Percentiles rank a stretch among this genome's conserved stretches.
Conservation (phyloP, 2,329 filamentous ascomycete genomes). For the Ophiosphaerella herpotricha region DNA sequence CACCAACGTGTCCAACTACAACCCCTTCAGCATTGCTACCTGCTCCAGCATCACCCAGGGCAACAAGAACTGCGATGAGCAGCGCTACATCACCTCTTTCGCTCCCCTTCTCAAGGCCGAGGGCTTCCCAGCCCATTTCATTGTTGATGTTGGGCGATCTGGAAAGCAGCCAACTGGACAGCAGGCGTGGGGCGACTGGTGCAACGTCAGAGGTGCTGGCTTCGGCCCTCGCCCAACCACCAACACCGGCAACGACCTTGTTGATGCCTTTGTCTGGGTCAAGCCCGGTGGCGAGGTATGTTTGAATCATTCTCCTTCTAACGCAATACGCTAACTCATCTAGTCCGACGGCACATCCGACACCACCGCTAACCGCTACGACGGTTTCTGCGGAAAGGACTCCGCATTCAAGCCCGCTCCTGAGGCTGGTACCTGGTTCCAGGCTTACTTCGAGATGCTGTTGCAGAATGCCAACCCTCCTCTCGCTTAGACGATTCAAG, state of each 20-base stretch:
- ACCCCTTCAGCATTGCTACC: constrained; percentile 55
- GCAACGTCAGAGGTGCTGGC: constrained; percentile 66
- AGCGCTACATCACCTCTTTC: constrained; percentile 57
- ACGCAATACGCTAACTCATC: constrained; percentile 1
- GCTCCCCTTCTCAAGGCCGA: constrained; percentile 53
- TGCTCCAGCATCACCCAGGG: constrained; percentile 52
- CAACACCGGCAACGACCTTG: constrained; percentile 62
- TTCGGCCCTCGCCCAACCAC: constrained; percentile 68
- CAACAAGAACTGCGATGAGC: constrained; percentile 59
- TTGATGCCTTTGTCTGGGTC: constrained; percentile 72
- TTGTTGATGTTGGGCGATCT: constrained; percentile 60
- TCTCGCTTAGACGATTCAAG: constrained; percentile 15
- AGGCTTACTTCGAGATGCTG: constrained; percentile 49
- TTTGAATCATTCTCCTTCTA: neutral
- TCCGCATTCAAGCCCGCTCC: constrained; percentile 67
- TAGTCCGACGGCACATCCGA: constrained; percentile 52
- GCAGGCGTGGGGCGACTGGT: constrained; percentile 68
- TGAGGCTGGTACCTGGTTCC: constrained; percentile 71
- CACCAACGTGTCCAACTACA: constrained; percentile 65
- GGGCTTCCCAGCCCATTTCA: constrained; percentile 61
- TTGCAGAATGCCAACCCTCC: constrained; percentile 42
- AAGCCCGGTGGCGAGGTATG: constrained; percentile 64
- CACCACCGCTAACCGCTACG: constrained; percentile 55
- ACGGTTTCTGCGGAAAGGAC: constrained; percentile 58
- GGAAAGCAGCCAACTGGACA: constrained; percentile 64